Evolutionary conservation across 768 basidiomycete genomes (phyloP), one percentile per base, ranked within the genome.

Genomic region (Agaricus subrufescens): DNA sequence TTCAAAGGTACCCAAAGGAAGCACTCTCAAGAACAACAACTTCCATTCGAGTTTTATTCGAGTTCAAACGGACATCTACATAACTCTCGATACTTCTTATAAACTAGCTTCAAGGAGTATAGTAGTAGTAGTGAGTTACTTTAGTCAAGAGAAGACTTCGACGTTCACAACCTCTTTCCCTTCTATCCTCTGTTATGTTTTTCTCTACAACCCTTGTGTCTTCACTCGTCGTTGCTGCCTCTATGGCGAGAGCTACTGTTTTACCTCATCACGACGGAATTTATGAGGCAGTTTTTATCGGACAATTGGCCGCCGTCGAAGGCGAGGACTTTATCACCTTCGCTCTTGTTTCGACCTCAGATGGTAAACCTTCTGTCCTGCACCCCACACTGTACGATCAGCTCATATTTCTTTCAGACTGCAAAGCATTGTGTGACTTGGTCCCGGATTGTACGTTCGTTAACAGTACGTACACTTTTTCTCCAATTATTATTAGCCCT

Each of bases 351-450:
- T 73, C 74, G 46, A 75, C 74, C 14, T 63, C 77, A 49, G 66
- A 62, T 56, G 68, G 77, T 75, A 62, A n/a, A 68, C 19, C 1
- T 19, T 1, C 19, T 46, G 42, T 4, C 9, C 2, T 3, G 26
- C 11, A 27, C 14, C 26, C 31, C 38, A 15, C 27, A 19, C 2
- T 11, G 8, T 49, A 40, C 31, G 19, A 26, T 50, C 19, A 40
- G 19, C 34, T 37, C 9, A 38, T 14, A 26, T 7, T 23, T 19
- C 23, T 30, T 19, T 8, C 37, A 79, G 76, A 75, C n/a, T 79
- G 77, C 65, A 70, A 70, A 62, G 67, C 71, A 8, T 77, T 77
- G 74, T 79, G 77, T 58, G 67, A 75, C 64, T 58, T 59, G 26
- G 73, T 77, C 47, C 4, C 30, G 1, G 73, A 70, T 15, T 79